Percentiles rank a stretch among this genome's conserved stretches.
Evolutionary conservation across 2,329 filamentous ascomycete genomes (phyloP).

Genomic region (Chaetomium strumarium): DNA sequence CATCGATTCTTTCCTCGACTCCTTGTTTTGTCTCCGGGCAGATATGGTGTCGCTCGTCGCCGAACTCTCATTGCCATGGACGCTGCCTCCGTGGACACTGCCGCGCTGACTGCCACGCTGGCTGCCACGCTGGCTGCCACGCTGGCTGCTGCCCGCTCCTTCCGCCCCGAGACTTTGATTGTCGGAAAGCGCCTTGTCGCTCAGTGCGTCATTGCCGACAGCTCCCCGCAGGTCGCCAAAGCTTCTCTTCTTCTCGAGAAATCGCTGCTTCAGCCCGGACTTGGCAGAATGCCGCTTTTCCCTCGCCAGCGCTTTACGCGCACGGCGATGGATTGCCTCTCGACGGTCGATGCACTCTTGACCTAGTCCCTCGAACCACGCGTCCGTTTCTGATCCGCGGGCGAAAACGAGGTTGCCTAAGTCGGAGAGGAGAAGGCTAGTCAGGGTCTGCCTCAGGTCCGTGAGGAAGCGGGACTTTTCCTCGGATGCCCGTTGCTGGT

Average conservation of each 20-base stretch:
- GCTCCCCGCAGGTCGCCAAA: conserved; percentile 57
- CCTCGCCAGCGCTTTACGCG: conserved; percentile 34
- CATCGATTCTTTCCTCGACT: conserved; percentile 30
- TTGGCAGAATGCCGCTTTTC: conserved; percentile 41
- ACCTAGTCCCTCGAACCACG: conserved; percentile 69
- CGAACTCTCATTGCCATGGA: conserved; percentile 37
- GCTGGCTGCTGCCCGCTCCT: conserved; percentile 29
- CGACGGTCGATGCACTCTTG: conserved; percentile 60
- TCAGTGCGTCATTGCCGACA: conserved; percentile 35
- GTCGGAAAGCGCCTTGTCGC: conserved; percentile 23
- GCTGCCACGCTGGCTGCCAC: no score
- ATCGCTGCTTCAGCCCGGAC: conserved; percentile 42
- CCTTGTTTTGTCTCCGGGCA: conserved; percentile 25
- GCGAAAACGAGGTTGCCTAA: conserved; percentile 79
- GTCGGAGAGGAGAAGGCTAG: conserved; percentile 81
- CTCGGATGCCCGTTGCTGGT: conserved; percentile 54
- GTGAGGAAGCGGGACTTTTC: conserved; percentile 74
- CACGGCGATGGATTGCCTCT: conserved; percentile 47
- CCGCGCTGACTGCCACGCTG: no score
- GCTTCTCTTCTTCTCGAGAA: conserved; percentile 62
- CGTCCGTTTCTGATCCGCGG: conserved; percentile 88
- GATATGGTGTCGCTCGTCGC: conserved; percentile 36
- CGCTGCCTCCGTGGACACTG: conserved; percentile 23
- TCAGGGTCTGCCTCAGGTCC: conserved; percentile 72
- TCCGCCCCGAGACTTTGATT: conserved; percentile 32